phyloP scores from a whole-genome alignment of 2,329 filamentous ascomycete genomes.

The Alternaria arborescens region DNA sequence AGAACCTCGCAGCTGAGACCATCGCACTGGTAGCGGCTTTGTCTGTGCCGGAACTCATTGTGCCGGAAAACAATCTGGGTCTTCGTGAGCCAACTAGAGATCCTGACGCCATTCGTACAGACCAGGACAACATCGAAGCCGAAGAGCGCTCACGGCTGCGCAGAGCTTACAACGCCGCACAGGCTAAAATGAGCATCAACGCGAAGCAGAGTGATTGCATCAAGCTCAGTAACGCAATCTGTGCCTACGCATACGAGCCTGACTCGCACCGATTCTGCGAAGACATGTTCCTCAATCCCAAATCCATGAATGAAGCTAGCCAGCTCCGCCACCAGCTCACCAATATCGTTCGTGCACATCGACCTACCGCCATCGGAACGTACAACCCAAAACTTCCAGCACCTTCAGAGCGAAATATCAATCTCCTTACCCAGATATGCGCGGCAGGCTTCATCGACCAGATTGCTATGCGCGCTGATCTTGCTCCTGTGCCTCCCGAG shows the following conservation, averaged over 20 bases:
- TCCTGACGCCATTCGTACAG: conserved; percentile 60
- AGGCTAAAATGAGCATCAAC: conserved; percentile 82
- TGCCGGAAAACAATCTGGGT: conserved; percentile 80
- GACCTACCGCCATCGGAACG: conserved; percentile 58
- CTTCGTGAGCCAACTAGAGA: conserved; percentile 61
- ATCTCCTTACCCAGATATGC: conserved; percentile 87
- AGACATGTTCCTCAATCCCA: conserved; percentile 83
- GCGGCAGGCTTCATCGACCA: conserved; percentile 94
- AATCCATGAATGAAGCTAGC: conserved; percentile 84
- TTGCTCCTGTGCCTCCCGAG: conserved; percentile 71
- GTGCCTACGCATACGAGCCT: conserved; percentile 70
- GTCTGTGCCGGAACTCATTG: conserved; percentile 86
- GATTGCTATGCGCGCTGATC: conserved; percentile 88
- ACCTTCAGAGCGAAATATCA: conserved; percentile 71
- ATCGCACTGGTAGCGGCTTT: conserved; percentile 88
- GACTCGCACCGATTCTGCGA: conserved; percentile 76
- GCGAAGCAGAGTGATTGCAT: conserved; percentile 81
- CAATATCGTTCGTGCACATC: conserved; percentile 78
- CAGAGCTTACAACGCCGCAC: conserved; percentile 73
- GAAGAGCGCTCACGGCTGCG: conserved; percentile 72
- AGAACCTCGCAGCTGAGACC: conserved; percentile 83
- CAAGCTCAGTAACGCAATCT: conserved; percentile 87
- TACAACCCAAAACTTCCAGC: conserved; percentile 63
- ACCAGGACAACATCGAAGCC: conserved; percentile 75
- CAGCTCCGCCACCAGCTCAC: conserved; percentile 86